Base-by-base conservation (phyloP, 805 yeast genomes). In the Hanseniaspora hatyaiensis region DNA sequence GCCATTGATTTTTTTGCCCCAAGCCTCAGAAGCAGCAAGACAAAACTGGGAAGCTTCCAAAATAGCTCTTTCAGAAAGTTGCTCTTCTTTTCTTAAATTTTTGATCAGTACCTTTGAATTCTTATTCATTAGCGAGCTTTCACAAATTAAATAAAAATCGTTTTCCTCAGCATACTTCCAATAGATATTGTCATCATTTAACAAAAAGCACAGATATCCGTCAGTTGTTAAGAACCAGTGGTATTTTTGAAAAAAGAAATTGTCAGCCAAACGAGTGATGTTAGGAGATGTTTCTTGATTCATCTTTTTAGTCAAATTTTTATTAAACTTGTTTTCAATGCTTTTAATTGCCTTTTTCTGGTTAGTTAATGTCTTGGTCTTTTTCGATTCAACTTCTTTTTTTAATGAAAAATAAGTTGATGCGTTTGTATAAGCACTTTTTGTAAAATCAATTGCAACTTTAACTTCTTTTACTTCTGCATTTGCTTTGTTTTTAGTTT, bases 221-320 rank as follows among this genome's bases (percentile, higher is more conserved):
- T 89, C 97, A 54, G 80, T 78, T 0, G 96, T 75, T n/a, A 88
- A 69, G 58, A 92, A 92, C 98, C 98, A 92, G 57, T 72, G 77
- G 62, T 80, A 89, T 62, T 89, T 92, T 60, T 92, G 98, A 66
- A 92, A 92, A 84, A 96, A 88, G 59, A 70, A 80, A 40, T 85
- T 86, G 4, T 74, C 69, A 40, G 96, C 72, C 28, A 82, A 66
- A 32, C 74, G 77, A 52, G 74, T 78, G 30, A 70, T 61, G 4
- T 69, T 69, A 40, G 70, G 70, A 43, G 71, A 71, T 38, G 80
- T 77, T 50, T 75, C 76, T 44, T 75, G 77, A 11, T 24, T 30
- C 50, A 83, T 64, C 42, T 73, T 72, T 54, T 73, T 75, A 47
- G 76, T 75, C 56, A 88, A 64, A 57, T 88, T 95, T 22, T 73